These are phyloP conservation scores for Calonectria pteridis DNA, from an alignment of 2,329 filamentous ascomycete species.

Conservation along the genomic window DNA sequence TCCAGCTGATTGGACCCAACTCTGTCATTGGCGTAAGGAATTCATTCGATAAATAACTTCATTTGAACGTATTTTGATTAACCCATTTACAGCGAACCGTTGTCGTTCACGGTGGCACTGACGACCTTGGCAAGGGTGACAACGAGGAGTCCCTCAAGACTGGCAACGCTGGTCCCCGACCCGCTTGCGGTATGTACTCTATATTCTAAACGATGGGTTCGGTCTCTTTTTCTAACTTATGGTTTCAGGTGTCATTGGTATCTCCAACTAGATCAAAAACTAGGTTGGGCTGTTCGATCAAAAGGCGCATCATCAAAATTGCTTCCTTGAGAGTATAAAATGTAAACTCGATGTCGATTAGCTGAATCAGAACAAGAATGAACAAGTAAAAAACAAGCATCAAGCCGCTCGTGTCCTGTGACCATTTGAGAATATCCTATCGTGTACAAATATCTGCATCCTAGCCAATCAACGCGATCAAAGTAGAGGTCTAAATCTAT, in stretches of 20 bases:
- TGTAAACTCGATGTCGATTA: conserved; percentile 26
- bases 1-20: conserved; percentile 97
- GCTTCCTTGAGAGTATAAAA: conserved; percentile 10
- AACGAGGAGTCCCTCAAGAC: conserved; percentile 98
- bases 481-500: neutral
- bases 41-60: neutral
- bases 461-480: neutral
- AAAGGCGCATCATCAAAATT: conserved; percentile 6
- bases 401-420: neutral
- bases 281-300: conserved; percentile 15
- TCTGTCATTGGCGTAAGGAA: conserved; percentile 88
- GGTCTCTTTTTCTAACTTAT: conserved; percentile 26
- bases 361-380: conserved; percentile 33
- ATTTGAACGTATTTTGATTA: neutral
- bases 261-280: conserved; percentile 72
- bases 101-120: conserved; percentile 93
- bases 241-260: conserved; percentile 83
- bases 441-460: neutral
- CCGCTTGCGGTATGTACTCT: conserved; percentile 84
- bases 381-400: conserved; percentile 11
- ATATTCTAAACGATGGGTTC: neutral
- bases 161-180: conserved; percentile 92
- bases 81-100: conserved; percentile 80
- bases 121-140: conserved; percentile 93
- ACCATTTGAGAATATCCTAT: neutral